phyloP scores from a whole-genome alignment of 2,329 filamentous ascomycete genomes.

The Scleromitrula shiraiana region DNA sequence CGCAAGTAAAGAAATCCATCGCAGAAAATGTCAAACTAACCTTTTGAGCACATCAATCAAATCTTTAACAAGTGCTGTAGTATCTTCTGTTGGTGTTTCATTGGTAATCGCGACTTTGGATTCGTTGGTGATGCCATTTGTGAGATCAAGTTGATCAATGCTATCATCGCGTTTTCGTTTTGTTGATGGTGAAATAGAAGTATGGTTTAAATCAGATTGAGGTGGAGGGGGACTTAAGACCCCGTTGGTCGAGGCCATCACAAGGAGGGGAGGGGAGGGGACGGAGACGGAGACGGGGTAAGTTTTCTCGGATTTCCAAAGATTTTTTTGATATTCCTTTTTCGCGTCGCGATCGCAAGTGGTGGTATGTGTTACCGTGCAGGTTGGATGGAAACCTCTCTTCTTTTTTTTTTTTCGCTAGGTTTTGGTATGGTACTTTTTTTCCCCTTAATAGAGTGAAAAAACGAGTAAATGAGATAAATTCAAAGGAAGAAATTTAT shows the following conservation, averaged over 20 bases:
- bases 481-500: constrained; percentile 2
- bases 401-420: background rate
- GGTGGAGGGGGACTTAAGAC: constrained; percentile 31
- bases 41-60: constrained; percentile 36
- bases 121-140: constrained; percentile 20
- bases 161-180: constrained; percentile 53
- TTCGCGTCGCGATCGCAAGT: constrained; percentile 19
- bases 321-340: constrained; percentile 7
- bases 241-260: constrained; percentile 35
- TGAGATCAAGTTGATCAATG: constrained; percentile 31
- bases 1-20: background rate
- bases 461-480: constrained; percentile 1
- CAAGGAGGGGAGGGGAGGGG: constrained; percentile 12
- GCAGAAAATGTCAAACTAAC: constrained; percentile 28
- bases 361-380: constrained; percentile 6
- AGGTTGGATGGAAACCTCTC: background rate
- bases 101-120: constrained; percentile 16
- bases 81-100: constrained; percentile 24
- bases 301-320: constrained; percentile 9
- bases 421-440: background rate
- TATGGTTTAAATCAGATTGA: constrained; percentile 21
- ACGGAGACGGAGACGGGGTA: no score
- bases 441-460: background rate
- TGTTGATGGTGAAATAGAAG: constrained; percentile 31
- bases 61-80: constrained; percentile 33